Evolutionary conservation across 2,329 filamentous ascomycete genomes (phyloP), one percentile per base, ranked within the genome.

Genomic region (Scopulariopsis brevicaulis): DNA sequence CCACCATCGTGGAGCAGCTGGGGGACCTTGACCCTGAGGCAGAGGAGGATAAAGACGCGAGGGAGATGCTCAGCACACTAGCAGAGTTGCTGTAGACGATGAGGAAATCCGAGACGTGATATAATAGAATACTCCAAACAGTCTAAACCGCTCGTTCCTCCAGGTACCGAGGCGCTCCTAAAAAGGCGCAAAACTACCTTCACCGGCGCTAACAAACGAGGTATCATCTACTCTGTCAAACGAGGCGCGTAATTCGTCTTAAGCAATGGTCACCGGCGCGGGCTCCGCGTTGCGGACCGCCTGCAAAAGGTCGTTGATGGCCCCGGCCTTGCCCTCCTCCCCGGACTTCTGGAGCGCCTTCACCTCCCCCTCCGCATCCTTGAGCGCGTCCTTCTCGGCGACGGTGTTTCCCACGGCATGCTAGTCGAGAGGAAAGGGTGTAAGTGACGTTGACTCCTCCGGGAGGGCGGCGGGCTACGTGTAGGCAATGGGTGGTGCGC

Each of bases 321-420:
- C 92, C 70, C 87, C 81, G 63, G 81, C 80, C 68, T 91, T 89
- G 63, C 83, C 84, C 78, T 91, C 88, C 72, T 87, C 82, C 61
- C 92, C 93, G 37, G 90, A 84, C 58, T 79, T 80, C 71, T 89
- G 82, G 70, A 97, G 97, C 71, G 89, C 85, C 72, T 85, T 81
- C 66, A 97, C 85, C 74, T 95, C 86, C 66, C 73, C 78, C 61
- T 96, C 89, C 63, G 88, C 87, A 65, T 86, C 83, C 70, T 80
- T 77, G 80, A 95, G 95, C 66, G 92, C 92, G 71, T 90, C 73
- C 51, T 84, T 80, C 71, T 93, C 88, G 64, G 89, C 87, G 64
- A 84, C 80, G 69, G 83, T 76, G 81, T 96, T 96, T 68, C 92
- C 92, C 72, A 89, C 89, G 66, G 89, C 87, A 77, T 99, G 93